These are phyloP conservation scores for Mycena rosella DNA, from an alignment of 768 basidiomycete genomes.

Conservation along the genomic window DNA sequence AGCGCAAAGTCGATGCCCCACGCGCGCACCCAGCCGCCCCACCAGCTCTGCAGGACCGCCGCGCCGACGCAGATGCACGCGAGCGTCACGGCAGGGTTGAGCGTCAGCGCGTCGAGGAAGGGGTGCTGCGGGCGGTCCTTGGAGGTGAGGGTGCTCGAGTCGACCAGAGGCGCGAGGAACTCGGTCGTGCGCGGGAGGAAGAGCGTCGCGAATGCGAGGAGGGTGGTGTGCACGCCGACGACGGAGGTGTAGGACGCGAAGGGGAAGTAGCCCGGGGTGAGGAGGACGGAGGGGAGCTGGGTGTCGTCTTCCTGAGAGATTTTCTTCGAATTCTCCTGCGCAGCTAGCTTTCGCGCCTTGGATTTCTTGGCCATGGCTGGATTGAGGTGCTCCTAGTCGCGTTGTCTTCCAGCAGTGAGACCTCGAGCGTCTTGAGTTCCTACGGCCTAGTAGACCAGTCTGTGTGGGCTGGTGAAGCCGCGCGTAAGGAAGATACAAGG, in stretches of 20 bases:
- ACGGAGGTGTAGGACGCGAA: conserved; percentile 73
- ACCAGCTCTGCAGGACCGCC: conserved; percentile 72
- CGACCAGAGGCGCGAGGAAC: conserved; percentile 47
- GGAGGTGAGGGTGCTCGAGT: conserved; percentile 52
- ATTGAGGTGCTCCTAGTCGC: too few species aligned
- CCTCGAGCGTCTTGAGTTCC: too few species aligned
- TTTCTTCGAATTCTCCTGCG: neutral
- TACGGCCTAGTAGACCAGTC: too few species aligned
- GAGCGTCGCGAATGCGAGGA: conserved; percentile 74
- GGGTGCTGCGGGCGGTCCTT: conserved; percentile 77
- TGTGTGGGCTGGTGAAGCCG: too few species aligned
- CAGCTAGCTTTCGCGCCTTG: conserved; percentile 12
- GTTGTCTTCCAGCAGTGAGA: too few species aligned
- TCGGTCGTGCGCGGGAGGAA: conserved; percentile 76
- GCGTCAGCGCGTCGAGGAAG: conserved; percentile 76
- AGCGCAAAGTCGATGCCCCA: conserved; percentile 65
- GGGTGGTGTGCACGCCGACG: conserved; percentile 75
- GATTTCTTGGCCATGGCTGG: conserved; percentile 25
- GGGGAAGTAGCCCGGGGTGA: conserved; percentile 50
- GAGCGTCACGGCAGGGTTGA: conserved; percentile 68
- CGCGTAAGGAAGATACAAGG: too few species aligned
- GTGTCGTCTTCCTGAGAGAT: neutral
- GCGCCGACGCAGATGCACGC: conserved; percentile 69
- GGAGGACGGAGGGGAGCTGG: neutral
- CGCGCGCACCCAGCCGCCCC: conserved; percentile 74